These are phyloP conservation scores for Leccinum rimulosum DNA, from an alignment of 768 basidiomycete species.

Conservation along the genomic window DNA sequence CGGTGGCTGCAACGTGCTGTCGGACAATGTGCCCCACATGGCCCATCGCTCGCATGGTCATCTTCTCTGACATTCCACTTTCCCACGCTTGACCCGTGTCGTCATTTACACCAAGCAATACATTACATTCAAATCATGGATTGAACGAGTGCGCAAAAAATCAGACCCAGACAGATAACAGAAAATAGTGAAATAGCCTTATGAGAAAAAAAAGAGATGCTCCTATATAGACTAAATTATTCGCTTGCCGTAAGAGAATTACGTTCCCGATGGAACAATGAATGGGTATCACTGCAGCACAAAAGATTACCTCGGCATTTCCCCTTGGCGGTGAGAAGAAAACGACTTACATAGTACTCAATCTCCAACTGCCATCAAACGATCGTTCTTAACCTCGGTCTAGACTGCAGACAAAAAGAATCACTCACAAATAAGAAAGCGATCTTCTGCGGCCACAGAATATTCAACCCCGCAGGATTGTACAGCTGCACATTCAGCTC, in stretches of 20 bases:
- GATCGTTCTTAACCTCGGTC: not conserved
- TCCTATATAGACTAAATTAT: slow-evolving; percentile 16
- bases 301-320: slow-evolving; percentile 1
- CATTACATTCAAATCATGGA: not conserved
- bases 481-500: slow-evolving; percentile 70
- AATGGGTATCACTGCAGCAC: slow-evolving; percentile 21
- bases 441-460: slow-evolving; percentile 79
- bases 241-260: slow-evolving; percentile 3
- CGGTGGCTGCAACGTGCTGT: not conserved
- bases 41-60: not conserved
- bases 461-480: slow-evolving; percentile 84
- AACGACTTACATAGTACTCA: slow-evolving; percentile 79
- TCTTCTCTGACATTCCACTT: not conserved
- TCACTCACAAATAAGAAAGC: slow-evolving; percentile 89
- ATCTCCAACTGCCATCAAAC: slow-evolving; percentile 72
- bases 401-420: not conserved
- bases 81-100: not conserved
- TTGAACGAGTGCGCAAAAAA: not conserved
- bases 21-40: not conserved
- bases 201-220: slow-evolving; percentile 4
- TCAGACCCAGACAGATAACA: not conserved
- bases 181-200: slow-evolving; percentile 8
- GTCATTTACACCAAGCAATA: not conserved
- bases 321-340: not conserved
- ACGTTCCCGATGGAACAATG: slow-evolving; percentile 1